A percentile compares a stretch with the other conserved stretches of the same genome.
These are phyloP conservation scores for Trichocladium antarcticum DNA, from an alignment of 495 filamentous ascomycete species.

Conservation along the genomic window DNA sequence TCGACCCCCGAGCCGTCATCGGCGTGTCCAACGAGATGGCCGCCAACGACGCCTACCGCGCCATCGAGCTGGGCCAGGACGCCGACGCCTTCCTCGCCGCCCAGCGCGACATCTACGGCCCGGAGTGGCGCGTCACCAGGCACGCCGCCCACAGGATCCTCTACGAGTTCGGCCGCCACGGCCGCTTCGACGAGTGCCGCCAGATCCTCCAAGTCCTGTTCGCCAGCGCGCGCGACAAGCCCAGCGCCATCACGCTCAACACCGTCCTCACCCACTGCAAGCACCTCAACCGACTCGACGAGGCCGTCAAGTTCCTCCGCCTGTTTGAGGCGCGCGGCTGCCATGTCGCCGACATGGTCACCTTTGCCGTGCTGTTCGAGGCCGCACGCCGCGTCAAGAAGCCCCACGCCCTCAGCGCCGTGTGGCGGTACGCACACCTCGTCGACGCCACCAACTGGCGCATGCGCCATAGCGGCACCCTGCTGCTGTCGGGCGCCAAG, in stretches of 20 bases:
- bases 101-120: conserved; percentile 29
- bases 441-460: conserved; percentile 4
- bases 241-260: conserved; percentile 24
- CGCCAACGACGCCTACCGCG: conserved; percentile 24
- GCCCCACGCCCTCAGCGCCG: conserved; percentile 28
- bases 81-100: conserved; percentile 18
- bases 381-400: conserved; percentile 19
- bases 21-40: conserved; percentile 27
- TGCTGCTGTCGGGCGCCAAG: not conserved
- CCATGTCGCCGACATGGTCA: conserved; percentile 6
- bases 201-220: conserved; percentile 21
- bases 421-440: conserved; percentile 30
- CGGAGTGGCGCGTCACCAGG: conserved; percentile 24
- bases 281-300: conserved; percentile 6
- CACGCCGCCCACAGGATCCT: conserved; percentile 26
- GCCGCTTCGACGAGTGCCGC: conserved; percentile 15
- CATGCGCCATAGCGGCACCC: conserved; percentile 12
- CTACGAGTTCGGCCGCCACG: conserved; percentile 21
- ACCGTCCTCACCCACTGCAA: conserved; percentile 29
- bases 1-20: conserved; percentile 10
- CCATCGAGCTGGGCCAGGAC: conserved; percentile 14
- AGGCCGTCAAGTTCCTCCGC: conserved; percentile 12
- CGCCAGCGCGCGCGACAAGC: not conserved
- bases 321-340: conserved; percentile 14
- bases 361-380: conserved; percentile 26